Base-by-base conservation (phyloP, 495 filamentous ascomycete genomes). In the Penicillium argentinense region DNA sequence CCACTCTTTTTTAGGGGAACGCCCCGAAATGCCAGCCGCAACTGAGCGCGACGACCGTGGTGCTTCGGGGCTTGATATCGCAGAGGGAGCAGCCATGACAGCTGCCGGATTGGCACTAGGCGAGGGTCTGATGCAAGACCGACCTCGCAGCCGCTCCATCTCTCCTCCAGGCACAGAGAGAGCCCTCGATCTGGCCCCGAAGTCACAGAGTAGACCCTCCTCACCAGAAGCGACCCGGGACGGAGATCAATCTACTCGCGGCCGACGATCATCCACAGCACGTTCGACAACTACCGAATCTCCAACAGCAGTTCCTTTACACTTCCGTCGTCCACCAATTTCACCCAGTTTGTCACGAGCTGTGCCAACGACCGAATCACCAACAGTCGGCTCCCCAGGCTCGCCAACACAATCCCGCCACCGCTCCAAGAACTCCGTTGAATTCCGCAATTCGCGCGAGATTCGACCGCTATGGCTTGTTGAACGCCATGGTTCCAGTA, bases 391-490 rank as follows among this genome's bases (percentile, higher is more conserved):
- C 9, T 66, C 66, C 11, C 56, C 66, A 12, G 58, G 54, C 4
- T 66, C 69, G 2, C 63, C 67, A 7, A 67, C 51, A 11, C 58
- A 68, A 37, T 58, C 56, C 9, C 69, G 69, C 33, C 61, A 64
- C 21, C 67, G 68, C 32, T 64, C 74, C 12, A 68, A 68, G 3
- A 70, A 57, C 43, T 79, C 76, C 5, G 58, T 63, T 3, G 76
- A 79, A 38, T 77, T 77, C 52, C 68, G 62, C 32, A 64, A 62
- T 27, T 73, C 67, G 5, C 69, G 69, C 14, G 76, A 76, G 33
- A 71, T 76, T 25, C 63, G 74, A 7, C 76, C 76, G 0, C 55
- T 80, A 18, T 76, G 67, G 67, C 68, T 75, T 5, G 76, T 79
- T 4, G 74, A 77, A 43, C 68, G 67, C 16, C 66, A 77, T 53